These are phyloP conservation scores for Alternaria hordeiaustralica DNA, from an alignment of 2,329 filamentous ascomycete genomes.

Conservation along the genomic window DNA sequence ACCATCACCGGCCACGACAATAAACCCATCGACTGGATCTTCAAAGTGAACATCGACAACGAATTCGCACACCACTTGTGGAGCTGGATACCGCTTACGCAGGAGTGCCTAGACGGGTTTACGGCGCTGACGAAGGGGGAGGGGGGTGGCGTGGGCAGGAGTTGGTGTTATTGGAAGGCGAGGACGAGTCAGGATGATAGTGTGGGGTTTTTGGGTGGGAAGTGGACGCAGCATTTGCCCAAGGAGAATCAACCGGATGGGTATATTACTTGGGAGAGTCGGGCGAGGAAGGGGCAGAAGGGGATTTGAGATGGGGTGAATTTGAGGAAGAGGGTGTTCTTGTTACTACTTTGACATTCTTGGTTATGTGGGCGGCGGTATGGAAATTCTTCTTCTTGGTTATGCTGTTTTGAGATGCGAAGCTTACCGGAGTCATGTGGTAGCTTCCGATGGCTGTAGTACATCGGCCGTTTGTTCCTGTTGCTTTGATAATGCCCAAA, in stretches of 20 bases:
- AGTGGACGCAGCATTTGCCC: neutral
- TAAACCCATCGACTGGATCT: constrained; percentile 9
- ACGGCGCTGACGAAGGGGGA: neutral
- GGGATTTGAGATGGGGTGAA: neutral
- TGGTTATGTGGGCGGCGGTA: neutral
- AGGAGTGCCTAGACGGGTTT: neutral
- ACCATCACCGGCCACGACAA: neutral
- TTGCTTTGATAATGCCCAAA: neutral
- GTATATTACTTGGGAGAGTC: constrained; percentile 3
- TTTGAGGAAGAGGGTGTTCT: no score
- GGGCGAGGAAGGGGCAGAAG: constrained; percentile 1
- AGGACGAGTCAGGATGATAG: neutral
- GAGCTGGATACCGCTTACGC: neutral
- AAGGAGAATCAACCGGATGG: neutral
- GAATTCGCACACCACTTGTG: neutral
- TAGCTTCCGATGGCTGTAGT: neutral
- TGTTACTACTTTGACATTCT: neutral
- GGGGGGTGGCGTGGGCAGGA: neutral
- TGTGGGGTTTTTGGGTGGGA: neutral
- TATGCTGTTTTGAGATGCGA: neutral
- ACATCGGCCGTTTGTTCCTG: neutral
- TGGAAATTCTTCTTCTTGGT: neutral
- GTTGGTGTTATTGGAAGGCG: neutral
- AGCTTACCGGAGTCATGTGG: neutral
- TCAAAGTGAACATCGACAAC: neutral